Percentiles rank a stretch among this genome's conserved stretches.
Evolutionary conservation across 495 filamentous ascomycete species (phyloP).

Genomic region (Tuber brumale): DNA sequence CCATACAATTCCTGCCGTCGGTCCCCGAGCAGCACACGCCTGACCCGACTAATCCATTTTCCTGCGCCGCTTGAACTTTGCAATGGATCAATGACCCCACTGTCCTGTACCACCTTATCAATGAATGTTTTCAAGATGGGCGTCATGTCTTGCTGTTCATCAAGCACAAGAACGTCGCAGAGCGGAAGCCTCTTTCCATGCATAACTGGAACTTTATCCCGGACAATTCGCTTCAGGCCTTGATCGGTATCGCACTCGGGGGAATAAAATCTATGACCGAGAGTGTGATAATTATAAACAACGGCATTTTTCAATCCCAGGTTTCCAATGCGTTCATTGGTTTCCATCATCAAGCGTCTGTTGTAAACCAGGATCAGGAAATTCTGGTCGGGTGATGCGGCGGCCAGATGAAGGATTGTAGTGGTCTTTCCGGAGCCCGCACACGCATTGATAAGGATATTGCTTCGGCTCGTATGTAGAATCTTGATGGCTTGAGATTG

Average conservation of each 20-base stretch:
- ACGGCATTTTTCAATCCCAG: slow-evolving; percentile 12
- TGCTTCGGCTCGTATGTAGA: neutral
- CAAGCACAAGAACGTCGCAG: slow-evolving; percentile 14
- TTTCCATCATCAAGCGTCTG: slow-evolving; percentile 13
- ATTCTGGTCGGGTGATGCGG: neutral
- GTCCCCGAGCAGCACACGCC: slow-evolving; percentile 18
- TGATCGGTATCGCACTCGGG: slow-evolving; percentile 17
- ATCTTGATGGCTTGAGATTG: neutral
- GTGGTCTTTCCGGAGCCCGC: slow-evolving; percentile 28
- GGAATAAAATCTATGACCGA: slow-evolving; percentile 13
- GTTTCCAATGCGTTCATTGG: neutral
- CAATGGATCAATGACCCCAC: neutral
- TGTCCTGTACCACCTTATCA: slow-evolving; percentile 4
- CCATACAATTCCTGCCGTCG: slow-evolving; percentile 18
- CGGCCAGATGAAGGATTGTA: slow-evolving; percentile 10
- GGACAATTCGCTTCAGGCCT: slow-evolving; percentile 20
- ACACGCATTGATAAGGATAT: slow-evolving; percentile 16
- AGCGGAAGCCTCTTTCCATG: slow-evolving; percentile 3
- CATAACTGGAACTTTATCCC: neutral
- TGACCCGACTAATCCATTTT: neutral
- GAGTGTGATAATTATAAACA: slow-evolving; percentile 16
- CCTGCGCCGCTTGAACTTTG: neutral
- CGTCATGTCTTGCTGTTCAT: slow-evolving; percentile 25
- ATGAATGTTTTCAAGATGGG: slow-evolving; percentile 12
- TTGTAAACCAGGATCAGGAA: slow-evolving; percentile 27